Percentiles rank a stretch among this genome's conserved stretches.
Conservation (phyloP, 495 filamentous ascomycete species). For the Baudoinia panamericana region DNA sequence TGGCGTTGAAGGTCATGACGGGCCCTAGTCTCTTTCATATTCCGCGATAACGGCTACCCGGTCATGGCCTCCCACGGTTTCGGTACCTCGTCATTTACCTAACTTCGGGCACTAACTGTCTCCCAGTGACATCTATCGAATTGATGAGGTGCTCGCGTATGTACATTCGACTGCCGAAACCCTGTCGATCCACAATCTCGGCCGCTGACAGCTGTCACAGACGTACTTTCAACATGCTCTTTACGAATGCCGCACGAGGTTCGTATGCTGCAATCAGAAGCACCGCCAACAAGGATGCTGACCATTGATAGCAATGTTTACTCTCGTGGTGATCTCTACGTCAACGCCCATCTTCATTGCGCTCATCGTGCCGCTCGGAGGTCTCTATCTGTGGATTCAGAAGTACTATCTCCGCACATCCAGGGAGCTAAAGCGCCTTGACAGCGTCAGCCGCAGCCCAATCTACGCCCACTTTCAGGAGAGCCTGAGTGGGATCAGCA, state of each 20-base stretch:
- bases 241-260: slow-evolving; percentile 74
- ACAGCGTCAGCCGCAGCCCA: slow-evolving; percentile 87
- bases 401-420: slow-evolving; percentile 95
- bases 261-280: no score
- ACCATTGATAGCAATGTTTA: slow-evolving; percentile 53
- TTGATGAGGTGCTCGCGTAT: slow-evolving; percentile 85
- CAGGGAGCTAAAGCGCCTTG: slow-evolving; percentile 87
- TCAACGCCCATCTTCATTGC: slow-evolving; percentile 70
- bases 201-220: slow-evolving; percentile 21
- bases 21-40: background rate
- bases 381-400: slow-evolving; percentile 84
- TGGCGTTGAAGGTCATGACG: slow-evolving; percentile 5
- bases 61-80: no score
- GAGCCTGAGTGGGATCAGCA: slow-evolving; percentile 83
- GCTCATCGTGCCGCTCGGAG: slow-evolving; percentile 66
- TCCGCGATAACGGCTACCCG: no score
- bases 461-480: slow-evolving; percentile 99
- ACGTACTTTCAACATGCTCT: slow-evolving; percentile 47
- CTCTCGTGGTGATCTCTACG: slow-evolving; percentile 68
- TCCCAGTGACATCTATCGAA: slow-evolving; percentile 76
- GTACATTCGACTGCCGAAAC: slow-evolving; percentile 17
- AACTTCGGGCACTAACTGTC: slow-evolving; percentile 24
- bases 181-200: background rate
- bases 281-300: no score
- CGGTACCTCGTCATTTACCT: background rate